A percentile compares a stretch with the other conserved stretches of the same genome.
These are phyloP conservation scores for Escallonia rubra DNA, from an alignment of 129 eudicot species.

Conservation along the genomic window DNA sequence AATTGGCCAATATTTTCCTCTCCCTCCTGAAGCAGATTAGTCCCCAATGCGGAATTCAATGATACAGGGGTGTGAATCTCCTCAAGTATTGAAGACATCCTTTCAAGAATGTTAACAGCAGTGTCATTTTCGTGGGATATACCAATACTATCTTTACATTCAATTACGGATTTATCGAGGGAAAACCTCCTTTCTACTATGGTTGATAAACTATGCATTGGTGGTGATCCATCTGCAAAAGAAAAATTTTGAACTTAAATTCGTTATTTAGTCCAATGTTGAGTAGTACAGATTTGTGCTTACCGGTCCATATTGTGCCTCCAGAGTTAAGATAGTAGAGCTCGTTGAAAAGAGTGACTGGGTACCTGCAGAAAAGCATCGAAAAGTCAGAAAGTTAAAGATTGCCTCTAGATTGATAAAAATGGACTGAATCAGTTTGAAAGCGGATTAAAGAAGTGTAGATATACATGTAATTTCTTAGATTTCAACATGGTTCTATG, in stretches of 20 bases:
- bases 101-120: conserved; percentile 61
- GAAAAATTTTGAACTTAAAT: conserved; percentile 7
- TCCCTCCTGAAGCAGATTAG: conserved; percentile 65
- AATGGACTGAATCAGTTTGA: no score
- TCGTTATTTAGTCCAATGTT: background rate
- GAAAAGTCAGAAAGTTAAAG: conserved; percentile 12
- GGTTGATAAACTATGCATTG: conserved; percentile 50
- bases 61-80: conserved; percentile 55
- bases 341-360: conserved; percentile 83
- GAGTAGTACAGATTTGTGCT: background rate
- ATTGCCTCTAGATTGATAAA: background rate
- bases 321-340: conserved; percentile 92
- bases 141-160: conserved; percentile 8
- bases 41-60: conserved; percentile 62
- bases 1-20: conserved; percentile 96
- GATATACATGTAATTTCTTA: no score
- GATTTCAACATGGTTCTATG: no score
- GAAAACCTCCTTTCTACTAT: conserved; percentile 50
- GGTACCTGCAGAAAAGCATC: conserved; percentile 64
- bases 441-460: no score
- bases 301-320: conserved; percentile 97
- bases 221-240: conserved; percentile 77
- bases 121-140: conserved; percentile 41
- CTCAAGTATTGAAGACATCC: conserved; percentile 66
- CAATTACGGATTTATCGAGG: conserved; percentile 36